Evolutionary conservation across 495 filamentous ascomycete species (phyloP), one percentile per base, ranked within the genome.

Genomic region (Schizothecium vesticola): DNA sequence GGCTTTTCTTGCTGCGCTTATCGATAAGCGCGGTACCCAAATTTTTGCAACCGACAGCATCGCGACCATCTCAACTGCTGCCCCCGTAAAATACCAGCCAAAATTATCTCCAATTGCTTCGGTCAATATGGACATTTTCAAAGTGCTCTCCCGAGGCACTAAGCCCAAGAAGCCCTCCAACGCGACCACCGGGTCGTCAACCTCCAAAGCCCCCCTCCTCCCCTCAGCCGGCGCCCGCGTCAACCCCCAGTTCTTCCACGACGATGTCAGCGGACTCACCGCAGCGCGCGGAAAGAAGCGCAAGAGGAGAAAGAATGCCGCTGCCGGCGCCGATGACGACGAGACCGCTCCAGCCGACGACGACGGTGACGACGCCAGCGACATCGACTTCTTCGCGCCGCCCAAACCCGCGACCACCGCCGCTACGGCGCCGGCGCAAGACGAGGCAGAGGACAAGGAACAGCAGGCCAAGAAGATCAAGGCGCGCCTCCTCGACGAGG

Each of bases 131-230:
- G 88, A 91, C 76, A 85, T 90, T 69, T 78, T 90, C 67, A 90
- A 86, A 71, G 79, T 92, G 13, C 81, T 92, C 65, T 89, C 90
- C 19, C 81, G 89, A 63, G 88, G 87, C 56, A 86, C 86, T 11
- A 90, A 86, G 68, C 22, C 68, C 21, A 76, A 80, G 69, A 69
- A 74, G 63, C 72, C 78, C 29, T 60, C 67, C 16, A 68, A 72
- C 2, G 72, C 77, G 12, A 77, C 75, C n/a, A 76, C 75, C 23
- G 65, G 72, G 1, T 72, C 78, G 19, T 77, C 75, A 19, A 77
- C 75, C 22, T 60, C 72, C 23, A 70, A 76, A 1, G 69, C 71
- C 16, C 33, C 70, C 61, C 81, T 76, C 68, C 73, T 86, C 12
- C 86, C 86, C 56, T 87, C 86, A 11, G 80, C 80, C 23, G 85